Evolutionary conservation across 805 yeast species (phyloP).

Genomic region (Wickerhamomyces alni): DNA sequence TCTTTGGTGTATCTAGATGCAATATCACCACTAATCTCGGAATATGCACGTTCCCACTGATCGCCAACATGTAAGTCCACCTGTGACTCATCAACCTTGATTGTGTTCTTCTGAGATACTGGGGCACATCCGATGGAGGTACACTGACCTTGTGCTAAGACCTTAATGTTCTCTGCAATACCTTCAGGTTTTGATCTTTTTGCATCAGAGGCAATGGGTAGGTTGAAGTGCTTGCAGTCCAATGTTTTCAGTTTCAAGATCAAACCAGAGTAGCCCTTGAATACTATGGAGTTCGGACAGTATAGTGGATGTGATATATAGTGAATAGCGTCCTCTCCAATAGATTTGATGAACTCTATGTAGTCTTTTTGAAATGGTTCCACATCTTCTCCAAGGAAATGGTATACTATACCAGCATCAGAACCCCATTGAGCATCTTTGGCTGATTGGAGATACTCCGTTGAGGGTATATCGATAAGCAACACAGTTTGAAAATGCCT

Average conservation of each 20-base stretch:
- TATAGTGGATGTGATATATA: constrained; percentile 67
- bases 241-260: constrained; percentile 53
- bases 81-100: constrained; percentile 7
- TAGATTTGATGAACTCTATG: constrained; percentile 42
- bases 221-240: constrained; percentile 33
- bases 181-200: constrained; percentile 22
- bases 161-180: constrained; percentile 11
- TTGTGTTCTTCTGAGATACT: constrained; percentile 10
- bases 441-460: constrained; percentile 34
- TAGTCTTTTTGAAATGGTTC: constrained; percentile 41
- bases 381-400: constrained; percentile 63
- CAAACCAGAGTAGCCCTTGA: constrained; percentile 46
- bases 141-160: constrained; percentile 18
- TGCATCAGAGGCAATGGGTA: constrained; percentile 31
- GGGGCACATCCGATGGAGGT: constrained; percentile 14
- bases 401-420: constrained; percentile 56
- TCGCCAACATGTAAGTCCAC: constrained; percentile 7
- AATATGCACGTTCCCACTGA: constrained; percentile 24
- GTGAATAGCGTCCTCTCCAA: constrained; percentile 50
- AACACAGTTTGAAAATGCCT: constrained; percentile 54
- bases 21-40: constrained; percentile 19
- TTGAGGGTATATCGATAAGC: constrained; percentile 67
- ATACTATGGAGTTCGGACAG: constrained; percentile 55
- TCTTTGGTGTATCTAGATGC: constrained; percentile 5
- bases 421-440: constrained; percentile 25